Conservation (phyloP, 2,329 filamentous ascomycete genomes). For the Grosmannia huntii region DNA sequence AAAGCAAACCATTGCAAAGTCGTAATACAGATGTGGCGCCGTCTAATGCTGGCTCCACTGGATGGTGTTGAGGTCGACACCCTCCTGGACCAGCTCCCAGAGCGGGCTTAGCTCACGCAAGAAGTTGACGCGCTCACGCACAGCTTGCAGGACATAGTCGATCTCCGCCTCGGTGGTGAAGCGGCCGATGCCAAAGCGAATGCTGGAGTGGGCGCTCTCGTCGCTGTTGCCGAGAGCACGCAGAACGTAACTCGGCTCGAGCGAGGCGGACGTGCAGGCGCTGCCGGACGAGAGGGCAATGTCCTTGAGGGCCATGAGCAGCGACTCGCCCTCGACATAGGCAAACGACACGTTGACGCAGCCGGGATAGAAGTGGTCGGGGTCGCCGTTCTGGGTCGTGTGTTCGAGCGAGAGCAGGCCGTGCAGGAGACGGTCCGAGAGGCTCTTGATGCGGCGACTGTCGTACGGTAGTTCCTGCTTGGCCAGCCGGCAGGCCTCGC, state of each 20-base stretch:
- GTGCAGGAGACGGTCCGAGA: slow-evolving; percentile 73
- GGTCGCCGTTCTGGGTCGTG: slow-evolving; percentile 80
- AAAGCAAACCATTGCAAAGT: neutral
- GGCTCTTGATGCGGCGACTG: slow-evolving; percentile 63
- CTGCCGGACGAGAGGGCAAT: slow-evolving; percentile 94
- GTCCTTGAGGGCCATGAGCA: slow-evolving; percentile 96
- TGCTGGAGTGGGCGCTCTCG: slow-evolving; percentile 95
- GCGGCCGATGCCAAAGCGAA: slow-evolving; percentile 90
- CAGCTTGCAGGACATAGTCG: slow-evolving; percentile 93
- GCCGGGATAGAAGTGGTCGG: slow-evolving; percentile 75
- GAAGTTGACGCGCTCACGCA: slow-evolving; percentile 81
- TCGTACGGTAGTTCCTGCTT: slow-evolving; percentile 88
- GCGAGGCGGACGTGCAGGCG: slow-evolving; percentile 89
- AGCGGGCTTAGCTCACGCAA: slow-evolving; percentile 87
- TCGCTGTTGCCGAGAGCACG: slow-evolving; percentile 91
- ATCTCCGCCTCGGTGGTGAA: slow-evolving; percentile 95
- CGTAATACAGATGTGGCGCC: neutral
- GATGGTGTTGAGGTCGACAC: slow-evolving; percentile 88
- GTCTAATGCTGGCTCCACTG: slow-evolving; percentile 91
- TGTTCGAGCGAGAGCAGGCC: slow-evolving; percentile 85
- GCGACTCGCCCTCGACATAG: slow-evolving; percentile 94
- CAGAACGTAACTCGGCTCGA: slow-evolving; percentile 93
- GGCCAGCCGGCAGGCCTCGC: slow-evolving; percentile 87
- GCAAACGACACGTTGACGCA: slow-evolving; percentile 98
- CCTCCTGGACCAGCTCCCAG: slow-evolving; percentile 97